A percentile compares a stretch with the other conserved stretches of the same genome.
These are phyloP conservation scores for Scleroderma citrinum DNA, from an alignment of 768 basidiomycete genomes.

Conservation along the genomic window DNA sequence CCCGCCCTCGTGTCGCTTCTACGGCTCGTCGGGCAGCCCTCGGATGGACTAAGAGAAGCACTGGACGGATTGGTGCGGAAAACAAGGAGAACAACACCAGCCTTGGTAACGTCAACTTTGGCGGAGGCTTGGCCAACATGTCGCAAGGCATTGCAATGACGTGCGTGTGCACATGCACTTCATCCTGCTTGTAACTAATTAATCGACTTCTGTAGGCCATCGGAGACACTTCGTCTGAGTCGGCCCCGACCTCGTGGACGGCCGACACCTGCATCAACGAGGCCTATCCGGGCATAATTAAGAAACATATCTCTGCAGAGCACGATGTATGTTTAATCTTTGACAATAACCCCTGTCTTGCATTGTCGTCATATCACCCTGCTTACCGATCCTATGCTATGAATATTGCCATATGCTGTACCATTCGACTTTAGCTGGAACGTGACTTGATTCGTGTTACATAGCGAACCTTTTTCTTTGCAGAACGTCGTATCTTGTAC, in stretches of 20 bases:
- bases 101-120: slow-evolving; percentile 3
- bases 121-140: slow-evolving; percentile 7
- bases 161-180: slow-evolving; percentile 35
- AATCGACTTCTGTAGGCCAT: slow-evolving; percentile 24
- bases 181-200: not conserved
- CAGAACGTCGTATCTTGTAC: not conserved
- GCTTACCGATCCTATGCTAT: slow-evolving; percentile 24
- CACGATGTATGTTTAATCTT: not conserved
- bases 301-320: not conserved
- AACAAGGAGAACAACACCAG: slow-evolving; percentile 46
- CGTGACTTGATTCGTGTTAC: not conserved
- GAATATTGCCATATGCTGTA: slow-evolving; percentile 26
- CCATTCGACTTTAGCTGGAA: slow-evolving; percentile 3
- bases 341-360: not conserved
- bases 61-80: slow-evolving; percentile 44
- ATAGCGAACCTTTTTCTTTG: not conserved
- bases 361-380: not conserved
- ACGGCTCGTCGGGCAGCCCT: slow-evolving; percentile 50
- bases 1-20: slow-evolving; percentile 50
- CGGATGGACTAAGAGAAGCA: slow-evolving; percentile 62
- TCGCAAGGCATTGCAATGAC: slow-evolving; percentile 41
- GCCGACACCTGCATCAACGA: slow-evolving; percentile 28
- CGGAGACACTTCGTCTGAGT: slow-evolving; percentile 38
- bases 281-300: slow-evolving; percentile 21
- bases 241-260: slow-evolving; percentile 43